phyloP scores from a whole-genome alignment of 345 rosid genomes.

The Acer negundo region DNA sequence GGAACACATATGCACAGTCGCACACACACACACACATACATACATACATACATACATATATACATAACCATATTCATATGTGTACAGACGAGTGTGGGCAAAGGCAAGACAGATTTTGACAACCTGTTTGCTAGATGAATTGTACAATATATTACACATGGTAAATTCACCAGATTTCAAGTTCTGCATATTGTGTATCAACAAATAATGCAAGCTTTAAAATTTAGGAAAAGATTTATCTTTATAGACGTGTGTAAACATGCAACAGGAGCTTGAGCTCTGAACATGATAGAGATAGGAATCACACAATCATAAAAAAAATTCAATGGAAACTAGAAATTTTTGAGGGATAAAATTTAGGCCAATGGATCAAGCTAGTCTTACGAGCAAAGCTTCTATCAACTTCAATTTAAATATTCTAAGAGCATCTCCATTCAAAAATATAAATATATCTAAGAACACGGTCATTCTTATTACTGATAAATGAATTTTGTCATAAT shows the following conservation, averaged over 20 bases:
- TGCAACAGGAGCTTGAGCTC: neutral
- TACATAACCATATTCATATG: neutral
- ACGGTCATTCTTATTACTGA: neutral
- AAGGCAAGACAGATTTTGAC: neutral
- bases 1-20: slow-evolving; percentile 44
- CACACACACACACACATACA: slow-evolving; percentile 22
- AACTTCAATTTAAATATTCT: neutral
- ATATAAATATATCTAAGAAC: too few relatives aligned
- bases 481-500: neutral
- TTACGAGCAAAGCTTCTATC: neutral
- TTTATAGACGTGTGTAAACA: neutral
- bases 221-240: neutral
- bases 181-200: too few relatives aligned
- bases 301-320: neutral
- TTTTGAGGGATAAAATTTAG: too few relatives aligned
- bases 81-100: neutral
- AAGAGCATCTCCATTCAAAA: neutral
- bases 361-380: neutral
- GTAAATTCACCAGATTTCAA: neutral
- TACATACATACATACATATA: too few relatives aligned
- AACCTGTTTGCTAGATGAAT: neutral
- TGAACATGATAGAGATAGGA: neutral
- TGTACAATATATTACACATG: neutral
- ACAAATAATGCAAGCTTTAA: neutral
- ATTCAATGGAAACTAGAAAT: neutral